phyloP scores from a whole-genome alignment of 2,329 filamentous ascomycete species.

The Talaromyces piceae region DNA sequence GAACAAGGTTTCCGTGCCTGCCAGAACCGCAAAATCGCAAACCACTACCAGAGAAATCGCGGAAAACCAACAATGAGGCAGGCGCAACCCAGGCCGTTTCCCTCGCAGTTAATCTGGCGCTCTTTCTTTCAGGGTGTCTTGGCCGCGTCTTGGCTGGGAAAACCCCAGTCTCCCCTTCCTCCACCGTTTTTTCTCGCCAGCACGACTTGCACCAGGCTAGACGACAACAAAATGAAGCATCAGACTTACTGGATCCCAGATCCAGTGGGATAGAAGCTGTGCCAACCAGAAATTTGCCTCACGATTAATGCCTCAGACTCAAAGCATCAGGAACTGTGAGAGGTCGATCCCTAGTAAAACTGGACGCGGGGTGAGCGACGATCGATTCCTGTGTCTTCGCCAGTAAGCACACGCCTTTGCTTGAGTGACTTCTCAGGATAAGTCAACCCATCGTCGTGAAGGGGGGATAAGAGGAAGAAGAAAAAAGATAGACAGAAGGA shows the following conservation, averaged over 20 bases:
- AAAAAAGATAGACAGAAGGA: not conserved
- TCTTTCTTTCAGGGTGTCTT: not conserved
- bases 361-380: not conserved
- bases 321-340: constrained; percentile 5
- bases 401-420: not conserved
- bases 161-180: no score
- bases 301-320: constrained; percentile 4
- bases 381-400: not conserved
- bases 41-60: no score
- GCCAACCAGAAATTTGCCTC: not conserved
- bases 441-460: not conserved
- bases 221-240: not conserved
- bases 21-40: not conserved
- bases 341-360: constrained; percentile 5
- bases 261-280: not conserved
- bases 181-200: not conserved
- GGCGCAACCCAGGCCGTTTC: not conserved
- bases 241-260: not conserved
- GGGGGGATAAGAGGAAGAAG: not conserved
- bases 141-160: not conserved
- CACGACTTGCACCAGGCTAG: no score
- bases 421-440: not conserved
- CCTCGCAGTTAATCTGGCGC: not conserved
- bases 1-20: not conserved
- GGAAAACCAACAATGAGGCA: no score